Conservation (phyloP, 1,284 basidiomycete species). For the Puccinia coronata region DNA sequence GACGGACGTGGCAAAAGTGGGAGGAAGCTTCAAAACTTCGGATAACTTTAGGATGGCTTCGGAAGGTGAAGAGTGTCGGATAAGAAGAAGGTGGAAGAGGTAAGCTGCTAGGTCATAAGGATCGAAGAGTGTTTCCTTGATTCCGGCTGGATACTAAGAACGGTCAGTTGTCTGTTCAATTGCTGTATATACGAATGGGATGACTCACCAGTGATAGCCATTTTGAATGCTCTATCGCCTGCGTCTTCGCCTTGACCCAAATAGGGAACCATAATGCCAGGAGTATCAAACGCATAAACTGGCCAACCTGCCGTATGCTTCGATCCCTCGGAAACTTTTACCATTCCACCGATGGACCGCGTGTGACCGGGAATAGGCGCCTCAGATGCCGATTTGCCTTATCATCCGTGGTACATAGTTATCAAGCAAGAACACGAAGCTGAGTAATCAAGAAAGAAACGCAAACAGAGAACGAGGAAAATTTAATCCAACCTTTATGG, state of each 20-base stretch:
- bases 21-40: neutral
- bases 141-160: slow-evolving; percentile 21
- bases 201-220: slow-evolving; percentile 79
- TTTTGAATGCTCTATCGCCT: slow-evolving; percentile 85
- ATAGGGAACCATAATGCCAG: slow-evolving; percentile 95
- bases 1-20: neutral
- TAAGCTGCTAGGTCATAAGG: slow-evolving; percentile 31
- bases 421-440: slow-evolving; percentile 49
- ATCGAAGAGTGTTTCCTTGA: slow-evolving; percentile 42
- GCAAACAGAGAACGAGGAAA: too few species aligned
- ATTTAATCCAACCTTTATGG: slow-evolving; percentile 67
- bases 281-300: slow-evolving; percentile 92
- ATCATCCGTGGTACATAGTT: neutral
- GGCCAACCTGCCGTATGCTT: slow-evolving; percentile 72
- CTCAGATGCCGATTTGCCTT: slow-evolving; percentile 81
- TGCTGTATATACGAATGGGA: slow-evolving; percentile 56
- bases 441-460: slow-evolving; percentile 27
- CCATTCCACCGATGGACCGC: slow-evolving; percentile 58
- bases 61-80: slow-evolving; percentile 18
- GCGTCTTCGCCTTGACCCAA: slow-evolving; percentile 80
- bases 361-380: slow-evolving; percentile 87
- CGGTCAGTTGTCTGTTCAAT: neutral
- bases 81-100: slow-evolving; percentile 33
- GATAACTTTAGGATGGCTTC: neutral
- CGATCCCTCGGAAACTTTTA: slow-evolving; percentile 74